Conservation (phyloP, 805 yeast species). For the Priceomyces medius region DNA sequence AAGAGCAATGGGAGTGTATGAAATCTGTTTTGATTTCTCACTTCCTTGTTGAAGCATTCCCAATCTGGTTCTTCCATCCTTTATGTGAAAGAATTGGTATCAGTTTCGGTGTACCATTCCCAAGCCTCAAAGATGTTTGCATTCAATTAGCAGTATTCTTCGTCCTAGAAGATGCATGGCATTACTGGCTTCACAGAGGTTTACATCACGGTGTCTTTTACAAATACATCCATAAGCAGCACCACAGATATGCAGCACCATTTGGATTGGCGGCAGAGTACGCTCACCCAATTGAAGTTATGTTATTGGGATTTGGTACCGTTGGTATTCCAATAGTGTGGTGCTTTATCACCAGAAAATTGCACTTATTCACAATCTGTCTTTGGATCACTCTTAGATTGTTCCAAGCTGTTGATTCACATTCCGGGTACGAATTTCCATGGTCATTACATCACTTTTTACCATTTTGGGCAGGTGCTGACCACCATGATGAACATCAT, state of each 20-base stretch:
- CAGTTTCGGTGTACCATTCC: slow-evolving; percentile 80
- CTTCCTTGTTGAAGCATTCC: slow-evolving; percentile 89
- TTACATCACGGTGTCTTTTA: slow-evolving; percentile 88
- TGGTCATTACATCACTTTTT: slow-evolving; percentile 89
- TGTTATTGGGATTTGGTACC: slow-evolving; percentile 90
- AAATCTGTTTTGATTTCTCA: slow-evolving; percentile 83
- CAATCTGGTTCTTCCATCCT: slow-evolving; percentile 97
- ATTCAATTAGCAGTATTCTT: slow-evolving; percentile 76
- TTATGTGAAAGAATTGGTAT: slow-evolving; percentile 81
- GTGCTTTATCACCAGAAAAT: slow-evolving; percentile 69
- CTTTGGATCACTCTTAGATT: slow-evolving; percentile 85
- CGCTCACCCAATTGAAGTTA: slow-evolving; percentile 94
- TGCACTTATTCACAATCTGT: slow-evolving; percentile 88
- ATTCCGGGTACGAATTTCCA: slow-evolving; percentile 98
- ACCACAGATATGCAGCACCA: slow-evolving; percentile 97
- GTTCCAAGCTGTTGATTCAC: slow-evolving; percentile 96
- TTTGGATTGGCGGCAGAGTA: slow-evolving; percentile 97
- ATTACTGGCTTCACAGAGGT: slow-evolving; percentile 90
- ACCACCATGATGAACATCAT: slow-evolving; percentile 96
- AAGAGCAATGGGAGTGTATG: slow-evolving; percentile 92
- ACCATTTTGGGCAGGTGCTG: slow-evolving; percentile 99
- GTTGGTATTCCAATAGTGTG: slow-evolving; percentile 91
- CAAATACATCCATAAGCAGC: slow-evolving; percentile 94
- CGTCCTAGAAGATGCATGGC: slow-evolving; percentile 92
- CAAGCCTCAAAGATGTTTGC: slow-evolving; percentile 55